Evolutionary conservation across 306 rosid species (phyloP).

Genomic region (Ochetophila trinervis): DNA sequence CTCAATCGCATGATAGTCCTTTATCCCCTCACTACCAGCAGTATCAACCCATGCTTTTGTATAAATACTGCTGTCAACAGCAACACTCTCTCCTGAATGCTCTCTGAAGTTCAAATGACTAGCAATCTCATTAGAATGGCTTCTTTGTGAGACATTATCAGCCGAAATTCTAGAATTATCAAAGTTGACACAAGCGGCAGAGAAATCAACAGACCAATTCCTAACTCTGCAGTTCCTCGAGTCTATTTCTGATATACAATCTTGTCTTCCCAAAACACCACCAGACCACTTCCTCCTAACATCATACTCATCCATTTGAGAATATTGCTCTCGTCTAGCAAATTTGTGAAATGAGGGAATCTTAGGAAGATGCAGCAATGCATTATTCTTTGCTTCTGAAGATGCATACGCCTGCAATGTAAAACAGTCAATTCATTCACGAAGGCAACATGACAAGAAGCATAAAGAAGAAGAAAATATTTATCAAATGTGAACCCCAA

Average conservation of each 20-base stretch:
- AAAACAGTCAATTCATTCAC: slow-evolving; percentile 16
- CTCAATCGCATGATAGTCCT: slow-evolving; percentile 90
- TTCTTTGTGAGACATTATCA: slow-evolving; percentile 84
- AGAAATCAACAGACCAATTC: slow-evolving; percentile 97
- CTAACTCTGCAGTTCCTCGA: slow-evolving; percentile 96
- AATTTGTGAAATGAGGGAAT: slow-evolving; percentile 97
- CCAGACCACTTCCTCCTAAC: slow-evolving; percentile 76
- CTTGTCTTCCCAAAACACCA: slow-evolving; percentile 86
- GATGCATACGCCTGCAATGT: slow-evolving; percentile 85
- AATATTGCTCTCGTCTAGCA: slow-evolving; percentile 74
- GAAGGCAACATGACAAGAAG: not conserved
- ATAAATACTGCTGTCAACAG: slow-evolving; percentile 79
- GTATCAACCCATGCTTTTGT: slow-evolving; percentile 99
- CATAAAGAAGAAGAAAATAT: not conserved
- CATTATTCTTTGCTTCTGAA: slow-evolving; percentile 77
- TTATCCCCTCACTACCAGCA: slow-evolving; percentile 72
- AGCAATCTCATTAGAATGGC: slow-evolving; percentile 90
- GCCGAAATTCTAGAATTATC: slow-evolving; percentile 69
- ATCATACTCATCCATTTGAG: slow-evolving; percentile 78
- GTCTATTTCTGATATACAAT: slow-evolving; percentile 91
- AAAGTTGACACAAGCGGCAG: slow-evolving; percentile 84
- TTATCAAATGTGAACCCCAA: not conserved
- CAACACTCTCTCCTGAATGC: slow-evolving; percentile 95
- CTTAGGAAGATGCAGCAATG: slow-evolving; percentile 83
- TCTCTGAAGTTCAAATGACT: slow-evolving; percentile 83